Conservation (phyloP, 2,329 filamentous ascomycete species). For the Rosellinia necatrix region DNA sequence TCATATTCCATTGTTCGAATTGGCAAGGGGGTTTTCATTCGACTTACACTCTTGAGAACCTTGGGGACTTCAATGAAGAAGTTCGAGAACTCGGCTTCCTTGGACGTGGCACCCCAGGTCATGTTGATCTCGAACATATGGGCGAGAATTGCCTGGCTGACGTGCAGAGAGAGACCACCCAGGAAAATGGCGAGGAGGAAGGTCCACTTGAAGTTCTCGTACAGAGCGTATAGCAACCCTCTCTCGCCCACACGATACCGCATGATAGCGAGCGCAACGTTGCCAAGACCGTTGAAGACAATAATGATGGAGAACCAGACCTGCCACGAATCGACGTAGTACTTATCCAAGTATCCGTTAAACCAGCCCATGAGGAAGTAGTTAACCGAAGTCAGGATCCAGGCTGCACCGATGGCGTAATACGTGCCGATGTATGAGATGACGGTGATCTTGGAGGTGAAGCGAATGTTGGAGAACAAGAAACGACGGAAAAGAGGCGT, state of each 20-base stretch:
- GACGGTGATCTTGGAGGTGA: conserved; percentile 72
- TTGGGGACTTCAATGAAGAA: conserved; percentile 85
- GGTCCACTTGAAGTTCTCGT: conserved; percentile 75
- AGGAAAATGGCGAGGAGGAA: conserved; percentile 78
- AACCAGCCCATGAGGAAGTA: conserved; percentile 76
- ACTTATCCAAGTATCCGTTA: conserved; percentile 68
- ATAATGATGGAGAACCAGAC: conserved; percentile 82
- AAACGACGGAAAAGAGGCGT: conserved; percentile 67
- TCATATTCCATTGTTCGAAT: conserved; percentile 45
- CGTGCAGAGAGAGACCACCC: conserved; percentile 78
- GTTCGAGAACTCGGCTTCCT: conserved; percentile 79
- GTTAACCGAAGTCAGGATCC: conserved; percentile 69
- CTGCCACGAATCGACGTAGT: conserved; percentile 73
- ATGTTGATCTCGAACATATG: conserved; percentile 89
- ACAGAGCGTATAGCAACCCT: conserved; percentile 59
- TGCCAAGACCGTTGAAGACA: conserved; percentile 77
- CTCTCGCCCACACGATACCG: conserved; percentile 72
- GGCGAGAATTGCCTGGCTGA: conserved; percentile 76
- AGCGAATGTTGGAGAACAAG: conserved; percentile 62
- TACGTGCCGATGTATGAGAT: conserved; percentile 63
- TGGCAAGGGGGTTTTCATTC: conserved; percentile 41
- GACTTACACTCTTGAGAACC: conserved; percentile 75
- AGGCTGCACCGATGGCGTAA: conserved; percentile 71
- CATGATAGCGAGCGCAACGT: conserved; percentile 72
- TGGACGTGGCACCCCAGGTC: conserved; percentile 83